phyloP scores from a whole-genome alignment of 805 yeast genomes.

The Hanseniaspora valbyensis region DNA sequence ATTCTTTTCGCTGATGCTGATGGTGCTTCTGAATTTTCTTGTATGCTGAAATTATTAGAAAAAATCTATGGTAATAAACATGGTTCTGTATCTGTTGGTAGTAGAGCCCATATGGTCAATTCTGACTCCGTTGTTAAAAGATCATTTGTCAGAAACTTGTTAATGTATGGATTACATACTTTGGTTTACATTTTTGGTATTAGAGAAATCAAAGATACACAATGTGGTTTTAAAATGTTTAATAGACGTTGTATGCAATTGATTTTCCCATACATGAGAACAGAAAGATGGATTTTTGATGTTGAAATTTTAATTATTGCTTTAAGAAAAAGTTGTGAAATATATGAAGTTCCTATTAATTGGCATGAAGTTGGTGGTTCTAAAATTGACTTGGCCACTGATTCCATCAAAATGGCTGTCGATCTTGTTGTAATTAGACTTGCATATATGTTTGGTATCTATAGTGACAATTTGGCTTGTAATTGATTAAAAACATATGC shows the following conservation, averaged over 20 bases:
- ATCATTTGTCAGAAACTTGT: constrained; percentile 71
- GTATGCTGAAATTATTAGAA: constrained; percentile 42
- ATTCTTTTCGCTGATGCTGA: constrained; percentile 93
- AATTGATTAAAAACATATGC: background rate
- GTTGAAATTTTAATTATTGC: constrained; percentile 84
- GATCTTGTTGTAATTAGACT: constrained; percentile 83
- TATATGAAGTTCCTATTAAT: constrained; percentile 72
- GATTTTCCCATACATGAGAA: constrained; percentile 85
- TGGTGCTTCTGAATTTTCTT: constrained; percentile 80
- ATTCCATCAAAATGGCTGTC: constrained; percentile 83
- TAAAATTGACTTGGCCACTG: constrained; percentile 83
- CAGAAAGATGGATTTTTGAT: constrained; percentile 97
- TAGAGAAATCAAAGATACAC: constrained; percentile 78
- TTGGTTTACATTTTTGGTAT: constrained; percentile 84
- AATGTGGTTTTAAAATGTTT: constrained; percentile 93
- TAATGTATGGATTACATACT: constrained; percentile 86
- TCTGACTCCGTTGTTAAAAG: constrained; percentile 96
- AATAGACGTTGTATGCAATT: constrained; percentile 51
- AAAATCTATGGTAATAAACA: constrained; percentile 29
- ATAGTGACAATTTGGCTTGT: constrained; percentile 33
- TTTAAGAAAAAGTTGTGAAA: constrained; percentile 51
- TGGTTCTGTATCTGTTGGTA: constrained; percentile 61
- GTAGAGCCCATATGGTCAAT: constrained; percentile 92
- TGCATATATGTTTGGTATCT: constrained; percentile 79
- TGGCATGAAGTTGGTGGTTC: constrained; percentile 98